phyloP scores from a whole-genome alignment of 2,329 filamentous ascomycete species.

The Calonectria hawksworthii region DNA sequence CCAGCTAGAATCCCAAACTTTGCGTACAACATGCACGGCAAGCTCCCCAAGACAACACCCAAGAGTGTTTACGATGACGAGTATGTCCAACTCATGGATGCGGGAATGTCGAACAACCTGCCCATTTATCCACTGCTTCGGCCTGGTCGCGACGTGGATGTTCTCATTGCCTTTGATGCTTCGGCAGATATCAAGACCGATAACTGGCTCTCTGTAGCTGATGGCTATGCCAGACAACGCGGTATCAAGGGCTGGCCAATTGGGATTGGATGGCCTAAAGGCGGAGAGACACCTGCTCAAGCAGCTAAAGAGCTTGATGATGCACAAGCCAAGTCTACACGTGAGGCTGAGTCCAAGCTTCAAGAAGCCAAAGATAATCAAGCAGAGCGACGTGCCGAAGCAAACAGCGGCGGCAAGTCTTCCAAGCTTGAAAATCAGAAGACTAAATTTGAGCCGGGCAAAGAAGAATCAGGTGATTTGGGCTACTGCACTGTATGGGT shows the following conservation, averaged over 20 bases:
- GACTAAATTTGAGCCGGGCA: slow-evolving; percentile 57
- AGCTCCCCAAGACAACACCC: slow-evolving; percentile 82
- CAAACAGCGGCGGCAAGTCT: slow-evolving; percentile 41
- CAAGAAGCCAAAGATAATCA: slow-evolving; percentile 69
- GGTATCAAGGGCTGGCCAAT: slow-evolving; percentile 95
- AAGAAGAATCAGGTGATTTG: slow-evolving; percentile 71
- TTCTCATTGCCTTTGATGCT: slow-evolving; percentile 93
- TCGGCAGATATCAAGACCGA: slow-evolving; percentile 93
- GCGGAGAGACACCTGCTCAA: slow-evolving; percentile 69
- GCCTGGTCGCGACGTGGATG: slow-evolving; percentile 88
- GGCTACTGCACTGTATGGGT: slow-evolving; percentile 97
- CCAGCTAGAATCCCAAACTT: slow-evolving; percentile 94
- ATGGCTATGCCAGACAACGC: slow-evolving; percentile 92
- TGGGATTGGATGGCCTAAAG: slow-evolving; percentile 91
- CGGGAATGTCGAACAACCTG: slow-evolving; percentile 98
- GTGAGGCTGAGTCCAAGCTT: slow-evolving; percentile 75
- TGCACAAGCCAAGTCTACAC: slow-evolving; percentile 72
- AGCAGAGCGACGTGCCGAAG: slow-evolving; percentile 45
- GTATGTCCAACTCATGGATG: slow-evolving; percentile 92
- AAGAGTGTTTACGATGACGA: slow-evolving; percentile 78
- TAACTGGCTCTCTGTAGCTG: slow-evolving; percentile 95
- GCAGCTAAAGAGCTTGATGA: slow-evolving; percentile 74
- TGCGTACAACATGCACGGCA: slow-evolving; percentile 82
- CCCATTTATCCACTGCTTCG: slow-evolving; percentile 95
- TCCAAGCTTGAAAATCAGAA: slow-evolving; percentile 47